phyloP scores from a whole-genome alignment of 1,139 yeast genomes.

The Meyerozyma carpophila region DNA sequence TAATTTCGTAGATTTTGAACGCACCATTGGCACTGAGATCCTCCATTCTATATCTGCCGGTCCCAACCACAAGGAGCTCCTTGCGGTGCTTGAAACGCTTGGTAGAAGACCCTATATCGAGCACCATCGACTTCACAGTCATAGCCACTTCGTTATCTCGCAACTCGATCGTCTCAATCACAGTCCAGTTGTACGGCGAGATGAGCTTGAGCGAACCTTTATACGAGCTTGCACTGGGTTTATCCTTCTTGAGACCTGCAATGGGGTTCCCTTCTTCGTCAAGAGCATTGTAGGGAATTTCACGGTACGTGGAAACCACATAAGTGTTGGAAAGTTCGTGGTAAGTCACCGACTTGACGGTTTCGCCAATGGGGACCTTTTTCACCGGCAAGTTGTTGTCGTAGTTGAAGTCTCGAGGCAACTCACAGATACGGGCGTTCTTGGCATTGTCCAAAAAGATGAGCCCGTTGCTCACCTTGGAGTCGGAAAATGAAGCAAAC shows the following conservation, averaged over 20 bases:
- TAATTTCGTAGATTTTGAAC: slow-evolving; percentile 68
- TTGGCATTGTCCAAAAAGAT: slow-evolving; percentile 69
- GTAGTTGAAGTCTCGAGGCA: slow-evolving; percentile 49
- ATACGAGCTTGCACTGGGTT: slow-evolving; percentile 46
- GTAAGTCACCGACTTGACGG: slow-evolving; percentile 65
- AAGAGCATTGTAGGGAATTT: slow-evolving; percentile 57
- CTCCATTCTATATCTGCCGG: slow-evolving; percentile 74
- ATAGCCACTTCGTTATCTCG: slow-evolving; percentile 65
- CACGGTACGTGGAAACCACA: slow-evolving; percentile 58
- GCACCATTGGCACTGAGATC: slow-evolving; percentile 80
- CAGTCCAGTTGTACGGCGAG: slow-evolving; percentile 73
- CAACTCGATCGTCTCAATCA: slow-evolving; percentile 65
- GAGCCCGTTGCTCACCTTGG: slow-evolving; percentile 44
- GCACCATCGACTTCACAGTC: slow-evolving; percentile 52
- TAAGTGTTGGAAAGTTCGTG: slow-evolving; percentile 67
- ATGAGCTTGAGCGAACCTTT: slow-evolving; percentile 61
- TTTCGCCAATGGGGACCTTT: slow-evolving; percentile 50
- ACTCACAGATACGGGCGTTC: slow-evolving; percentile 65
- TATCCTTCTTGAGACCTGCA: slow-evolving; percentile 50
- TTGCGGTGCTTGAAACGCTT: slow-evolving; percentile 53
- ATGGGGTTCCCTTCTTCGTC: slow-evolving; percentile 73
- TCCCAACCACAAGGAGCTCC: slow-evolving; percentile 74
- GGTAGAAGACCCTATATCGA: slow-evolving; percentile 44
- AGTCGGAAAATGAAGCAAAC: slow-evolving; percentile 47
- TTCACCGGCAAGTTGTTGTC: slow-evolving; percentile 63